Percentiles rank a stretch among this genome's conserved stretches.
These are phyloP conservation scores for Artemisia annua DNA, from an alignment of 129 eudicot genomes.

Conservation along the genomic window DNA sequence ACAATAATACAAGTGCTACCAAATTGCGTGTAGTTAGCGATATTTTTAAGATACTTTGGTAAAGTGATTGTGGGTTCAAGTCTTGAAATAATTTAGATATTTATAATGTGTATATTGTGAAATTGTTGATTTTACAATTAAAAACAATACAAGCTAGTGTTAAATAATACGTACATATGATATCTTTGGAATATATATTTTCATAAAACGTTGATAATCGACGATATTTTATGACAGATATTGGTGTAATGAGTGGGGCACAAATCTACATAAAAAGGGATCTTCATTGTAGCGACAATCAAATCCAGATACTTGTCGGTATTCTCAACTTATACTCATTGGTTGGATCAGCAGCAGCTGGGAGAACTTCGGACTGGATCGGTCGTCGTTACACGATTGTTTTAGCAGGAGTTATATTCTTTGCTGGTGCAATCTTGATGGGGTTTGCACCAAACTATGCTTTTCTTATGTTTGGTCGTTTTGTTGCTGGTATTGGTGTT, in stretches of 20 bases:
- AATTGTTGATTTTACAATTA: too few relatives aligned
- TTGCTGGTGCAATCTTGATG: conserved; percentile 62
- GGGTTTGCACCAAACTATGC: conserved; percentile 64
- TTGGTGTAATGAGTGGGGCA: conserved; percentile 86
- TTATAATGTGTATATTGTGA: too few relatives aligned
- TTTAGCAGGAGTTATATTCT: conserved; percentile 57
- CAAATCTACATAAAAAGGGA: conserved; percentile 43
- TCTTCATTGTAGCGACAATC: conserved; percentile 26
- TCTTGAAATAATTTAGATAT: too few relatives aligned
- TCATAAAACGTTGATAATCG: neutral
- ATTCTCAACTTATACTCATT: conserved; percentile 53
- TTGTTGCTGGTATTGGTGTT: conserved; percentile 70
- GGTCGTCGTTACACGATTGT: conserved; percentile 73
- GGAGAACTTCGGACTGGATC: conserved; percentile 65
- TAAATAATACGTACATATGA: conserved; percentile 2
- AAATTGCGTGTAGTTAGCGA: neutral
- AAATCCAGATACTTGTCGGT: conserved; percentile 55
- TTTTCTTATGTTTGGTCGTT: conserved; percentile 64
- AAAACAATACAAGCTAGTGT: too few relatives aligned
- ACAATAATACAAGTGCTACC: neutral
- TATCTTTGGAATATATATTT: neutral
- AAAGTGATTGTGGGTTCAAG: too few relatives aligned
- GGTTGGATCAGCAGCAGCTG: conserved; percentile 62
- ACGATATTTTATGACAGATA: conserved; percentile 41
- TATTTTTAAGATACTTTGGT: too few relatives aligned